Evolutionary conservation across 1,284 basidiomycete genomes (phyloP), one percentile per base, ranked within the genome.

Genomic region (Pholiota adiposa): DNA sequence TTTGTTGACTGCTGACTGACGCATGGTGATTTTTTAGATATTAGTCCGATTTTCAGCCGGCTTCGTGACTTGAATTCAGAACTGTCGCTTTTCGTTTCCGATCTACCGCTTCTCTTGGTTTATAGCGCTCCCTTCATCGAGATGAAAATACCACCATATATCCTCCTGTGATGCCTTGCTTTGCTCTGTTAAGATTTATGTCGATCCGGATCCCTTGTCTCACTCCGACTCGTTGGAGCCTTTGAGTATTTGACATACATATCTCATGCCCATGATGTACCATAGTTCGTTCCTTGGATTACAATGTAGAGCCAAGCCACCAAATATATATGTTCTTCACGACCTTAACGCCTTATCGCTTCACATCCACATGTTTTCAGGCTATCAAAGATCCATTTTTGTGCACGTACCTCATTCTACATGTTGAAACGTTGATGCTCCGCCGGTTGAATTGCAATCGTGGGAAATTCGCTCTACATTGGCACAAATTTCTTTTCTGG

Each of bases 401-500:
- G 44, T 25, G 14, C 16, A 46, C 27, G 18, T 46, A n/a, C 36
- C 36, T 38, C 36, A 16, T 38, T n/a, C 36, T 38, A 7, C n/a
- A n/a, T n/a, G 9, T 38, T n/a, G 12, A 38, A 38, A 11, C 3
- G 44, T 29, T 46, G 44, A 46, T 46, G 25, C 25, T 46, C 44
- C 23, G 44, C 16, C 23, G 21, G 25, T 27, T 25, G 23, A n/a
- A 46, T 25, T 31, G 48, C 31, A 4, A 31, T 48, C 62, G 62
- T 63, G 62, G 56, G 62, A 63, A 63, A 34, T 33, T 38, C 29
- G 36, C 41, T 40, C 31, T 23, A 29, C 40, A 40, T 44, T 46
- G 23, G 43, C 46, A 54, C 60, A 61, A 61, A 61, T 61, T 61
- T 61, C 56, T 54, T 38, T 44, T 51, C 27, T 41, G 33, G 38